Evolutionary conservation across 306 rosid genomes (phyloP).

Genomic region (Medicago arabica): DNA sequence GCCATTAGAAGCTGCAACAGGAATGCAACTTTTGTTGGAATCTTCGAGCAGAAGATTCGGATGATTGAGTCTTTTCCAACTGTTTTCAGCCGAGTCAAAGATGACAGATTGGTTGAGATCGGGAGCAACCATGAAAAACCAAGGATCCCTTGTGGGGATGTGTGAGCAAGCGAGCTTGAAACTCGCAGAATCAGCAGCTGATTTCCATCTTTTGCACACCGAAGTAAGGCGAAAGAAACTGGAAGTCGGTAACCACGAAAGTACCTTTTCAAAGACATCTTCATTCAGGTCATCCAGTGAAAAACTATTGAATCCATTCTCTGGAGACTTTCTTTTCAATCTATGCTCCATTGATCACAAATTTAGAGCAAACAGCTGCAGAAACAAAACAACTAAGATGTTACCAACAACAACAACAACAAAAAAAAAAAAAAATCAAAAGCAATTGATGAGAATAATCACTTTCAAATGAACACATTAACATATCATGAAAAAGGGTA

Average conservation of each 20-base stretch:
- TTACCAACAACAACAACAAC: constrained; percentile 12
- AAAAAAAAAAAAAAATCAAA: neutral
- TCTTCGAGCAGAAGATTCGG: constrained; percentile 51
- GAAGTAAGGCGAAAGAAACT: constrained; percentile 80
- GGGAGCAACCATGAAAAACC: constrained; percentile 92
- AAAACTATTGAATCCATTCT: constrained; percentile 48
- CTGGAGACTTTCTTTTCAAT: constrained; percentile 74
- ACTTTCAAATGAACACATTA: constrained; percentile 15
- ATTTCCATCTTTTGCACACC: constrained; percentile 95
- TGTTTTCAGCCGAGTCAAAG: constrained; percentile 75
- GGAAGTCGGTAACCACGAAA: constrained; percentile 89
- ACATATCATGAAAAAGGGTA: constrained; percentile 17
- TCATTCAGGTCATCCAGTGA: constrained; percentile 83
- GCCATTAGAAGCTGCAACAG: constrained; percentile 91
- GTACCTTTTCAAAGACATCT: constrained; percentile 85
- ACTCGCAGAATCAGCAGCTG: constrained; percentile 70
- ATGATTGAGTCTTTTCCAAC: constrained; percentile 73
- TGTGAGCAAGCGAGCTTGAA: constrained; percentile 86
- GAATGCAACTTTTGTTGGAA: constrained; percentile 60
- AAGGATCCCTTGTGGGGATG: constrained; percentile 77
- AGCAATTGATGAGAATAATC: constrained; percentile 3
- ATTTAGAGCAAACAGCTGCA: constrained; percentile 50
- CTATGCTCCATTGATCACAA: constrained; percentile 57
- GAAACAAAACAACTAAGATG: constrained; percentile 30
- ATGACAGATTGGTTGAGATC: constrained; percentile 62